Conservation (phyloP, 164 flowering plant genomes). For the Houttuynia cordata region DNA sequence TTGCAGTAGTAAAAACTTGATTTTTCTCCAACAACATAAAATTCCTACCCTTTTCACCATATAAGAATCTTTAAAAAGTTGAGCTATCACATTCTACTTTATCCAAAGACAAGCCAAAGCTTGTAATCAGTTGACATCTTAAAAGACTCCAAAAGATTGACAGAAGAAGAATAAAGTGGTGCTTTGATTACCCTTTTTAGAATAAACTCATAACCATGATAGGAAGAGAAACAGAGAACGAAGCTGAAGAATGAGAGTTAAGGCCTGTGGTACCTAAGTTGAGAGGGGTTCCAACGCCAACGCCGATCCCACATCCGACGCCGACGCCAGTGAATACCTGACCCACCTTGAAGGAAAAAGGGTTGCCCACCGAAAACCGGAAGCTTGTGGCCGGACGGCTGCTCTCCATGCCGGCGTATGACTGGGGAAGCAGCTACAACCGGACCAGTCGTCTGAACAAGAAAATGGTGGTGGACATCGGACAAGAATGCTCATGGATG, state of each 20-base stretch:
- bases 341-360: slow-evolving; percentile 73
- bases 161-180: not conserved
- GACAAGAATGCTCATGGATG: too few species aligned
- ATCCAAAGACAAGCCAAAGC: not conserved
- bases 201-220: not conserved
- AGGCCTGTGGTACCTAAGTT: slow-evolving; percentile 43
- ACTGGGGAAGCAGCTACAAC: too few species aligned
- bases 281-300: slow-evolving; percentile 79
- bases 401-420: not conserved
- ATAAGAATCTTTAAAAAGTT: not conserved
- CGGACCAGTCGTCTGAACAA: too few species aligned
- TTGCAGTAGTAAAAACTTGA: too few species aligned
- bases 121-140: not conserved
- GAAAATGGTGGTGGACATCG: too few species aligned
- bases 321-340: slow-evolving; percentile 98
- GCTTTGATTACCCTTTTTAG: not conserved
- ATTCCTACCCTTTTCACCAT: too few species aligned
- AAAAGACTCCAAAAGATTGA: not conserved
- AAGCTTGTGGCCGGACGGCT: not conserved
- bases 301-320: slow-evolving; percentile 89
- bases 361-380: slow-evolving; percentile 40
- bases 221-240: not conserved
- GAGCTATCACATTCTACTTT: not conserved
- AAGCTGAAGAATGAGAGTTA: not conserved
- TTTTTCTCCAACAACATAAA: too few species aligned